Percentiles rank a stretch among this genome's conserved stretches.
These are phyloP conservation scores for Calonectria multiphialidica DNA, from an alignment of 2,329 filamentous ascomycete genomes.

Conservation along the genomic window DNA sequence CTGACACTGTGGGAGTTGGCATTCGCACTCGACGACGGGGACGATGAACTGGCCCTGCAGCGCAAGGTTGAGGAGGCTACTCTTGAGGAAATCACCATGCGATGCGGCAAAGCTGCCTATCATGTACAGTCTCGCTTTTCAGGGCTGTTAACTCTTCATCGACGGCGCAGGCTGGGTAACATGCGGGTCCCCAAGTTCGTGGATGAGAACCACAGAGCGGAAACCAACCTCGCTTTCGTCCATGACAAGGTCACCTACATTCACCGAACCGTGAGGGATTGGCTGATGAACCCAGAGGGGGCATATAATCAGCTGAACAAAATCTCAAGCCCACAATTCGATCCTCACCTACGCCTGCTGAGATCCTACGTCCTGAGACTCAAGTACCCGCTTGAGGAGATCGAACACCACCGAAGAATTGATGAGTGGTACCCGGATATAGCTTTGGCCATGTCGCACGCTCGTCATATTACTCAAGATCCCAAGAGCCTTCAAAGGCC, in stretches of 20 bases:
- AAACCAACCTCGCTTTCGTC: slow-evolving; percentile 11
- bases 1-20: slow-evolving; percentile 50
- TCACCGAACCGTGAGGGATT: slow-evolving; percentile 51
- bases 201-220: neutral
- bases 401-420: slow-evolving; percentile 51
- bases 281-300: slow-evolving; percentile 41
- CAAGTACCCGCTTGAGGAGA: slow-evolving; percentile 47
- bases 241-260: slow-evolving; percentile 47
- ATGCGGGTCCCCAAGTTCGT: slow-evolving; percentile 24
- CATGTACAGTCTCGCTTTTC: slow-evolving; percentile 37
- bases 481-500: slow-evolving; percentile 12
- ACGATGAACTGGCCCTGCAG: slow-evolving; percentile 34
- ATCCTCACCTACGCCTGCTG: slow-evolving; percentile 47
- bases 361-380: slow-evolving; percentile 50
- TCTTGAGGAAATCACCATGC: slow-evolving; percentile 28
- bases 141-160: slow-evolving; percentile 43
- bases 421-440: slow-evolving; percentile 56
- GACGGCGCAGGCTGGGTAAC: slow-evolving; percentile 28
- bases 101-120: slow-evolving; percentile 29
- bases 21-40: slow-evolving; percentile 39
- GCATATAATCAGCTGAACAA: slow-evolving; percentile 34
- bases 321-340: slow-evolving; percentile 31
- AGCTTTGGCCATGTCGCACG: slow-evolving; percentile 52
- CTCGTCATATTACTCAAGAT: slow-evolving; percentile 43
- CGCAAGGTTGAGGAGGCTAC: slow-evolving; percentile 35